Conservation (phyloP, 1,284 basidiomycete species). For the Coniferiporia weirii region DNA sequence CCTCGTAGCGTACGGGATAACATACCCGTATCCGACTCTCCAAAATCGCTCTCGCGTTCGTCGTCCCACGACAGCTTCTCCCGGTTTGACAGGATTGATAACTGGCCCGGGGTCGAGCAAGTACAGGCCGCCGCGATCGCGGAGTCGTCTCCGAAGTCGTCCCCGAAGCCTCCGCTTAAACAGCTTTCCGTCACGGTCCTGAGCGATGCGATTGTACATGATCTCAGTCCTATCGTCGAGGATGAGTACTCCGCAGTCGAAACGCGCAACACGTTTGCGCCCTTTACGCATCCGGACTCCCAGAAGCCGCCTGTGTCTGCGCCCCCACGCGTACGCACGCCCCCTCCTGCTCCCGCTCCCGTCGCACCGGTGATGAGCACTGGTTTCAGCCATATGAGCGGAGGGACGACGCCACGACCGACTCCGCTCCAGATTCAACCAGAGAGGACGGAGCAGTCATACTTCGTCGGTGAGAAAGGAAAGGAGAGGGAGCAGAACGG, state of each 20-base stretch:
- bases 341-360: background rate
- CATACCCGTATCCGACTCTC: background rate
- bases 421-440: background rate
- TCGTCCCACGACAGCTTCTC: background rate
- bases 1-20: background rate
- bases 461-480: slow-evolving; percentile 10
- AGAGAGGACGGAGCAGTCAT: background rate
- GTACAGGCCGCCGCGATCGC: slow-evolving; percentile 15
- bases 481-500: slow-evolving; percentile 6
- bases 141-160: slow-evolving; percentile 13
- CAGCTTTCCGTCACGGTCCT: slow-evolving; percentile 3
- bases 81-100: background rate
- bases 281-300: too few species aligned
- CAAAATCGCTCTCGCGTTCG: background rate
- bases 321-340: background rate
- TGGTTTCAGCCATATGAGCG: slow-evolving; percentile 3
- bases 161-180: slow-evolving; percentile 9
- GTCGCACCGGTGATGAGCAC: background rate
- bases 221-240: slow-evolving; percentile 15
- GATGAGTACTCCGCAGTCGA: slow-evolving; percentile 16
- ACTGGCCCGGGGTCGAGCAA: slow-evolving; percentile 5
- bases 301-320: too few species aligned
- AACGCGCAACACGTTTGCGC: background rate
- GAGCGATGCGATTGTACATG: slow-evolving; percentile 6
- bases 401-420: slow-evolving; percentile 14